phyloP scores from a whole-genome alignment of 768 basidiomycete genomes.

The Podaxis sp. region DNA sequence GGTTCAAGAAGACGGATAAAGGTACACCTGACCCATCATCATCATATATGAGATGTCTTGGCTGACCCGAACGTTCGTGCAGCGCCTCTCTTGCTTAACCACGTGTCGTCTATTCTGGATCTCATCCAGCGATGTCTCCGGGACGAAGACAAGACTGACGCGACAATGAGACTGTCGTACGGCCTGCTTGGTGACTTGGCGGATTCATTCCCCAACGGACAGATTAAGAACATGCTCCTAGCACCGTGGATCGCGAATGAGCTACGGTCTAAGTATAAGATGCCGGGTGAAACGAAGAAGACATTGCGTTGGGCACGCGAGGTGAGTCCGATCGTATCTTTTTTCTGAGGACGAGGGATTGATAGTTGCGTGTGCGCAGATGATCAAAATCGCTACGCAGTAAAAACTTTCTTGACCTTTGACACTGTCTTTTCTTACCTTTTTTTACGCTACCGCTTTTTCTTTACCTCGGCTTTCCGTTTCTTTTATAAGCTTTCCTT shows the following conservation, averaged over 20 bases:
- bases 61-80: slow-evolving; percentile 14
- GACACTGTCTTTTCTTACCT: slow-evolving; percentile 16
- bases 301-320: slow-evolving; percentile 93
- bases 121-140: slow-evolving; percentile 72
- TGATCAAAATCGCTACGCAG: slow-evolving; percentile 78
- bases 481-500: neutral
- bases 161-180: slow-evolving; percentile 68
- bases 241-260: slow-evolving; percentile 77
- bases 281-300: slow-evolving; percentile 79
- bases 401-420: slow-evolving; percentile 38
- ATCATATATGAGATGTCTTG: neutral
- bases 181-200: slow-evolving; percentile 94
- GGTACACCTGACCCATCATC: slow-evolving; percentile 39
- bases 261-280: slow-evolving; percentile 70
- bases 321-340: slow-evolving; percentile 42
- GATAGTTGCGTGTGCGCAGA: slow-evolving; percentile 36
- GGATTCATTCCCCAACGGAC: slow-evolving; percentile 77
- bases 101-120: slow-evolving; percentile 74
- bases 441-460: neutral
- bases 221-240: slow-evolving; percentile 78
- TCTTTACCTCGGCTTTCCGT: neutral
- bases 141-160: slow-evolving; percentile 84
- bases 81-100: slow-evolving; percentile 61
- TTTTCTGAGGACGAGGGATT: neutral
- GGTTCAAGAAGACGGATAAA: slow-evolving; percentile 81